Base-by-base conservation (phyloP, 495 filamentous ascomycete species). In the Articulospora tetracladia region DNA sequence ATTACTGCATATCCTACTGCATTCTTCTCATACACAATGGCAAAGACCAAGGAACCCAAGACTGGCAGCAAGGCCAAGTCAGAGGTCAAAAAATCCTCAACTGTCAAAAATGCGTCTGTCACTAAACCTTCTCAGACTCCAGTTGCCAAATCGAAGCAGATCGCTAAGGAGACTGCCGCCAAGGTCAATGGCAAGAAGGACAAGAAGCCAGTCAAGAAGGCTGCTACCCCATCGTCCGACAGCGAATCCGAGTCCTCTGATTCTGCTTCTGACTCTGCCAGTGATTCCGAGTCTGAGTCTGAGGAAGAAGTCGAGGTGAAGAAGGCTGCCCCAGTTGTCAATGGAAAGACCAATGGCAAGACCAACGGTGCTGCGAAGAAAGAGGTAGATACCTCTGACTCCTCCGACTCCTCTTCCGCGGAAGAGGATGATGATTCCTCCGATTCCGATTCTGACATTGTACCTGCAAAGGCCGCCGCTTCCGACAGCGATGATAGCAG, bases 41-140 rank as follows among this genome's bases (percentile, higher is more conserved):
- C 75, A 71, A 85, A 85, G 74, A 69, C 75, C 46, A 81, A 82
- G 71, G 74, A 78, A 60, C 65, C 69, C 62, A 79, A 77, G 73
- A 68, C 73, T 70, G 63, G 53, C 58, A 79, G 69, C 73, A 74
- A 75, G 66, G 64, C 66, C 52, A 75, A 70, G 61, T 46, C 70
- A 52, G 70, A 73, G 55, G 63, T 66, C 58, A 64, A 66, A 58
- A 67, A 70, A 39, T 72, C 73, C 61, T 66, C 66, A 50, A 58
- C 53, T 20, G 70, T 72, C 57, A 77, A 77, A 66, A 76, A 71
- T 28, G 65, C 68, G 6, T 64, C 68, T 47, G 66, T 74, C 49
- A 74, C 74, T 70, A 80, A 82, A 69, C 61, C 74, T 55, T 66
- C 76, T 60, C 77, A 86, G 64, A 77, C 77, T 55, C 74, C 69